These are phyloP conservation scores for Cercospora janseana DNA, from an alignment of 2,329 filamentous ascomycete species.

Conservation along the genomic window DNA sequence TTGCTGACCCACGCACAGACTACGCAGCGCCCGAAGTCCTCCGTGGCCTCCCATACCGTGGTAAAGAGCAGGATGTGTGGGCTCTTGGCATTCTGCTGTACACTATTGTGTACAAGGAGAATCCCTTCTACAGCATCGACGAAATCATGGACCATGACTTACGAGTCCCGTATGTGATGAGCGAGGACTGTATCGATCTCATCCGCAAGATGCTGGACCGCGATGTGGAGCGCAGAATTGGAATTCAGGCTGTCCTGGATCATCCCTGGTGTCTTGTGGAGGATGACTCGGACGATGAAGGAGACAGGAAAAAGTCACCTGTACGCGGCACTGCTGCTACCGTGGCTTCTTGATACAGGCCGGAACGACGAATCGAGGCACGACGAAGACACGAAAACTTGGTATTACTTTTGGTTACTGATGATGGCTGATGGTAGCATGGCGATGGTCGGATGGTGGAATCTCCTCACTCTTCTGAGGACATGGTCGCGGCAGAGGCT, in stretches of 20 bases:
- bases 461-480: too few species aligned
- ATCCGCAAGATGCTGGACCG: conserved; percentile 90
- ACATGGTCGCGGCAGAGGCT: too few species aligned
- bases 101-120: conserved; percentile 99
- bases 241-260: conserved; percentile 82
- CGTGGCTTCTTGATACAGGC: background rate
- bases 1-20: conserved; percentile 55
- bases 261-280: conserved; percentile 71
- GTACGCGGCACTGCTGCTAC: background rate
- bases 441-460: conserved; percentile 1
- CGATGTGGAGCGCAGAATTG: conserved; percentile 76
- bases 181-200: conserved; percentile 88
- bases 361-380: background rate
- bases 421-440: background rate
- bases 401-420: background rate
- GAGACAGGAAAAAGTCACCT: conserved; percentile 5
- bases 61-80: conserved; percentile 98
- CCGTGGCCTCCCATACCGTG: conserved; percentile 84
- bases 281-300: conserved; percentile 28
- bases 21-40: conserved; percentile 98
- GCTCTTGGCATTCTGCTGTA: conserved; percentile 94
- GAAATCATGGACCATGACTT: conserved; percentile 98
- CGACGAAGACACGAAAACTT: background rate
- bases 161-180: conserved; percentile 81
- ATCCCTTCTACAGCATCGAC: conserved; percentile 97